A percentile compares a stretch with the other conserved stretches of the same genome.
Conservation (phyloP, 805 yeast species). For the Yamadazyma laniorum region DNA sequence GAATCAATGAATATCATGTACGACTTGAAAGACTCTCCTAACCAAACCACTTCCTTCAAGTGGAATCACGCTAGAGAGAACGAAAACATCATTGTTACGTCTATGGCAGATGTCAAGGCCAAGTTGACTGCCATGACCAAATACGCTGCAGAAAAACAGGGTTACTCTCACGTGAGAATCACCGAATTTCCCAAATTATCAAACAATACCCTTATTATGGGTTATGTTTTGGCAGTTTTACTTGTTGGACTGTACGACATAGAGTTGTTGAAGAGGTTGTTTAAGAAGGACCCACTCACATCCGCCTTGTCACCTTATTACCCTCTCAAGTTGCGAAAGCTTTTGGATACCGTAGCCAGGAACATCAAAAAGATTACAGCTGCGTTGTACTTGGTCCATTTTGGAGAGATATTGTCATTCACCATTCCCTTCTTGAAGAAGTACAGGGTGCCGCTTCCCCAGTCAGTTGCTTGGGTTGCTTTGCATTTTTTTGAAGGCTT, state of each 20-base stretch:
- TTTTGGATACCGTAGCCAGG: conserved; percentile 9
- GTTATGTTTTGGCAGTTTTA: conserved; percentile 22
- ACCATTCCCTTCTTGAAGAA: conserved; percentile 50
- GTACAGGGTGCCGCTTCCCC: conserved; percentile 58
- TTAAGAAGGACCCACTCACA: conserved; percentile 19
- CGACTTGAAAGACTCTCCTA: conserved; percentile 8
- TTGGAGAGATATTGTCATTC: conserved; percentile 45
- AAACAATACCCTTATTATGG: conserved; percentile 19
- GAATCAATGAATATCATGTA: conserved; percentile 25
- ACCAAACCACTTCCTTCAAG: conserved; percentile 12
- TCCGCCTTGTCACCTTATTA: conserved; percentile 13
- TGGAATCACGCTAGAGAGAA: conserved; percentile 33
- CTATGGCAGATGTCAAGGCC: conserved; percentile 37
- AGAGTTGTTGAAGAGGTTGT: conserved; percentile 17
- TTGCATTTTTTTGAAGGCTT: conserved; percentile 66
- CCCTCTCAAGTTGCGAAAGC: conserved; percentile 17
- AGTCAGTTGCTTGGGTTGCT: conserved; percentile 50
- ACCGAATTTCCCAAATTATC: conserved; percentile 46
- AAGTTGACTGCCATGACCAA: conserved; percentile 73
- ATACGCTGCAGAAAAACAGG: conserved; percentile 61
- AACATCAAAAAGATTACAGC: conserved; percentile 22
- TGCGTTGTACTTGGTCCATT: conserved; percentile 43
- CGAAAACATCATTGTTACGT: conserved; percentile 23
- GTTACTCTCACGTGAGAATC: conserved; percentile 55
- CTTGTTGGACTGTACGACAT: conserved; percentile 22